Evolutionary conservation across 345 rosid species (phyloP), one percentile per base, ranked within the genome.

Genomic region (Salix caprea): DNA sequence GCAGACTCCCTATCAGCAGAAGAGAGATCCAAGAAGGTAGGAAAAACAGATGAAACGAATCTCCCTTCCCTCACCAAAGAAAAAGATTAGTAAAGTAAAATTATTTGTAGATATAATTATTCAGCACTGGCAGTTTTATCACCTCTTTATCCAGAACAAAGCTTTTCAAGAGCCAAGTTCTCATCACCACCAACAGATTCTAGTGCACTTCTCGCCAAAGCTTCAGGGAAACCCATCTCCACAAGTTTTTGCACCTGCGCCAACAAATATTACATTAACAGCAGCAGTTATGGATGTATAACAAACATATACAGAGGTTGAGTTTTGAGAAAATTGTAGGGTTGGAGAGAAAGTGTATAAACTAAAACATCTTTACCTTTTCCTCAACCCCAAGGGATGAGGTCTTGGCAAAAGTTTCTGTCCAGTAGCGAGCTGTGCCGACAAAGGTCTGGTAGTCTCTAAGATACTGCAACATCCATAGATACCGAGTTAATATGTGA

Each of bases 391-490:
- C 90, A 54, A 82, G 87, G 72, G 92, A 84, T 61, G 97, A 92
- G 71, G 79, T 75, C 94, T 90, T 96, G 74, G 98, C 99, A 82
- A 94, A 96, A 71, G 88, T 85, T 80, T 91, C 97, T 14, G 99
- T 96, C 99, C 99, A 96, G 86, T 96, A 92, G 46, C 97, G 93
- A 82, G 99, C 99, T 26, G 99, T 96, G 74, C 90, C 83, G 42
- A 88, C 86, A 82, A 91, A 96, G 30, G 93, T 93, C 87, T 90
- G 97, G 84, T 92, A 84, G 82, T 92, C 97, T 79, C 82, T 88
- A 34, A 90, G 94, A 82, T 94, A 94, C 98, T 94, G 93, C 85
- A 84, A 76, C 61, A 76, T 24, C 79, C 74, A 77, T 9, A 50
- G 18, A 73, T 8, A 46, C 36, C n/a, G 54, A 74, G 16, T 77